Base-by-base conservation (phyloP, 1,139 yeast genomes). In the Blastobotrys arbuscula region DNA sequence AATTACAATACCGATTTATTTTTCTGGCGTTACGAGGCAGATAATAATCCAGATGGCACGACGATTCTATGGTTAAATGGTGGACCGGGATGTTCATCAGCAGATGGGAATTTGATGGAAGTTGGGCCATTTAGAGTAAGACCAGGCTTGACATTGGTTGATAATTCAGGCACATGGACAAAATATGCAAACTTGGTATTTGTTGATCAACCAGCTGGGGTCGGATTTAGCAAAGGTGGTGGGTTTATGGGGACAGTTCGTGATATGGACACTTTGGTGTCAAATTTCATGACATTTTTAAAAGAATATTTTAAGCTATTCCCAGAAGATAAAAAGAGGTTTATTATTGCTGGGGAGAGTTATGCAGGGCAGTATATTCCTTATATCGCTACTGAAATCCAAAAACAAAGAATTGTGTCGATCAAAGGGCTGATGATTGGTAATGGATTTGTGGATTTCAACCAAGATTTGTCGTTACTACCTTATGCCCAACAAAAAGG, bases 361-460 rank as follows among this genome's bases (percentile, higher is more conserved):
- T 94, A 83, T 69, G 97, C 98, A 1, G 98, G 98, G 20, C 97
- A 92, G 65, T 92, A 88, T 64, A 84, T 92, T 50, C 98, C 98
- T 1, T 87, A 84, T 65, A 77, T 90, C 51, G 95, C 94, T 0
- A 70, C 77, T 41, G 81, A 79, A 1, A 74, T 90, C 16, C 59
- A 79, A 47, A 43, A 38, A 10, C 44, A 44, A 20, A 47, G 51
- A 23, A 37, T 42, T n/a, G 69, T 77, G 53, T 72, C 82, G 50
- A 63, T 90, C 50, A 73, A 77, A 53, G 92, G 90, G 0, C 62
- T 87, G 13, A 58, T 89, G 56, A 84, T 92, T 51, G 97, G 97
- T 10, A 92, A 92, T 67, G 97, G 97, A 1, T 92, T 96, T 96
- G 79, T 92, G 13, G 90, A 89, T 36, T 97, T 97, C 1, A 77